These are phyloP conservation scores for Ogataea neopini DNA, from an alignment of 805 yeast genomes.

Conservation along the genomic window DNA sequence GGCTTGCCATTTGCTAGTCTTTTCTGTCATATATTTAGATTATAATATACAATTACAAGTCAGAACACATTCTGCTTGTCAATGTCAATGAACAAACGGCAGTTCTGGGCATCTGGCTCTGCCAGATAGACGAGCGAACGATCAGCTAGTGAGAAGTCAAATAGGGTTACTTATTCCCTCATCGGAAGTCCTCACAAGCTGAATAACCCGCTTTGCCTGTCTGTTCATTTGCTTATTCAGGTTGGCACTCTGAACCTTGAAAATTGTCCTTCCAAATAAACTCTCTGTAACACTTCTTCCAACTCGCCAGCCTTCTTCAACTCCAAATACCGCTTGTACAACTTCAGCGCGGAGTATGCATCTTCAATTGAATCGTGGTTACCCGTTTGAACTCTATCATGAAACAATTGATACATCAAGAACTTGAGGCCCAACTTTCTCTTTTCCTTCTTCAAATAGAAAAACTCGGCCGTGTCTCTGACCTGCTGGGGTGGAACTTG, in stretches of 20 bases:
- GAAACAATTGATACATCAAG: conserved; percentile 75
- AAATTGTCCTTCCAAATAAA: conserved; percentile 71
- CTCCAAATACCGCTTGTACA: conserved; percentile 73
- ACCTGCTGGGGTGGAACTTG: conserved; percentile 85
- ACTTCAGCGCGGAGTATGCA: conserved; percentile 78
- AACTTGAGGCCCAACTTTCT: conserved; percentile 83
- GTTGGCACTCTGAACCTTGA: conserved; percentile 53
- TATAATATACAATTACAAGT: conserved; percentile 4
- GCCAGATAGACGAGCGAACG: too few relatives aligned
- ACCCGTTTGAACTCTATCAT: conserved; percentile 79
- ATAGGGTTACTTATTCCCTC: too few relatives aligned
- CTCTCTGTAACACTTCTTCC: conserved; percentile 58
- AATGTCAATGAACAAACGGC: background rate
- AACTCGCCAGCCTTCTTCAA: conserved; percentile 59
- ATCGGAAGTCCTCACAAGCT: too few relatives aligned
- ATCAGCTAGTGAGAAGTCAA: too few relatives aligned
- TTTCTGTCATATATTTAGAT: background rate
- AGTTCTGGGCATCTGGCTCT: too few relatives aligned
- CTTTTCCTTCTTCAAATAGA: conserved; percentile 70
- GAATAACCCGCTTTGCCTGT: too few relatives aligned
- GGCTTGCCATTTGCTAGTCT: background rate
- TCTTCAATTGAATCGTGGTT: conserved; percentile 98
- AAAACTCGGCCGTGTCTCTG: conserved; percentile 83
- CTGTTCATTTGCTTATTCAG: background rate
- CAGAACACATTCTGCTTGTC: background rate